Conservation (phyloP, 225 moss, liverwort and hornwort genomes). For the Sphagnum tenellum region DNA sequence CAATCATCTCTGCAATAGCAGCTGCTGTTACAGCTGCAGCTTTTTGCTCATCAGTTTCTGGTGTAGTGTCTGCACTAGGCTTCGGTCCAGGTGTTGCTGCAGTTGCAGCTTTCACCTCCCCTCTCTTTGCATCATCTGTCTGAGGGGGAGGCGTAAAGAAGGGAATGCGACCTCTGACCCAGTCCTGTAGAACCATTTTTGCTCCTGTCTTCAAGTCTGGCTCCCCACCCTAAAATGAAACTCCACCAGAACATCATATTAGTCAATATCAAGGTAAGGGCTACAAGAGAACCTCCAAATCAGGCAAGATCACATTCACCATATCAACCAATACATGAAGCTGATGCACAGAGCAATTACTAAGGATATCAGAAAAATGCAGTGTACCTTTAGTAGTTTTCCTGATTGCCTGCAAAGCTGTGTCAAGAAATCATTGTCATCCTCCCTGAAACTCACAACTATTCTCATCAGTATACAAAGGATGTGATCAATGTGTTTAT, state of each 20-base stretch:
- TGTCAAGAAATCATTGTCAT: slow-evolving; percentile 77
- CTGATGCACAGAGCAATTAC: neutral
- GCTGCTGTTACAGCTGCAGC: slow-evolving; percentile 45
- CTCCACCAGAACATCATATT: too few species aligned
- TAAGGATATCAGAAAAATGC: neutral
- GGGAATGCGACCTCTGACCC: slow-evolving; percentile 95
- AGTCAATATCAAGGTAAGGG: too few species aligned
- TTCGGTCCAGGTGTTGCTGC: slow-evolving; percentile 14
- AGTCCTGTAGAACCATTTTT: slow-evolving; percentile 97
- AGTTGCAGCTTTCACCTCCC: slow-evolving; percentile 13
- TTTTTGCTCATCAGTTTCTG: slow-evolving; percentile 33
- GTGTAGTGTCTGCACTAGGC: slow-evolving; percentile 16
- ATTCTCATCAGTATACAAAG: too few species aligned
- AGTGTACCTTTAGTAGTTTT: slow-evolving; percentile 72
- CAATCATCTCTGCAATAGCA: slow-evolving; percentile 66
- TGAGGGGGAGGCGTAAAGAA: slow-evolving; percentile 93
- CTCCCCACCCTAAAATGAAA: slow-evolving; percentile 62
- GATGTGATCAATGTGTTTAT: too few species aligned
- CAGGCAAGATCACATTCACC: too few species aligned
- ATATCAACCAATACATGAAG: too few species aligned
- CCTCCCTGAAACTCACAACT: slow-evolving; percentile 38
- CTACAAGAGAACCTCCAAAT: too few species aligned
- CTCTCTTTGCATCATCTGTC: slow-evolving; percentile 28
- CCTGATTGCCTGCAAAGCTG: slow-evolving; percentile 80
- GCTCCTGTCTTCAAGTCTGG: slow-evolving; percentile 92